Conservation (phyloP, 345 rosid species). For the Acer saccharum region DNA sequence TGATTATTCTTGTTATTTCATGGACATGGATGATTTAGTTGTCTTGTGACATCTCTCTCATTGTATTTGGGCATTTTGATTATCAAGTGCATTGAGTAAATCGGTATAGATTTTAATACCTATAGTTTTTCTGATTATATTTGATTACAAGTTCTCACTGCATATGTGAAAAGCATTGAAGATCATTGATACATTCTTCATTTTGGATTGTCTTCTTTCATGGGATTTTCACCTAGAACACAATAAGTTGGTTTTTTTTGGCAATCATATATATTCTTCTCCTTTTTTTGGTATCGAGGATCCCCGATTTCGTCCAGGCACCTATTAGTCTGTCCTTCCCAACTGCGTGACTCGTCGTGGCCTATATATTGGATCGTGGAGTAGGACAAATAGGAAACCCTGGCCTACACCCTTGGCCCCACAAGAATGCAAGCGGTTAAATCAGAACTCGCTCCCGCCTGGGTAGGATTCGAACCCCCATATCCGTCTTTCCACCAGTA, state of each 20-base stretch:
- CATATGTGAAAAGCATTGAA: slow-evolving; percentile 83
- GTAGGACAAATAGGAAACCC: no score
- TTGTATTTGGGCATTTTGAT: not conserved
- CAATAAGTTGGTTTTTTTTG: not conserved
- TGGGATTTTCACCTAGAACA: slow-evolving; percentile 71
- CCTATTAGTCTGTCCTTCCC: no score
- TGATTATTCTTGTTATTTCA: not conserved
- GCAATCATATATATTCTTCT: not conserved
- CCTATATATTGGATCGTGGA: no score
- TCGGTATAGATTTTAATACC: not conserved
- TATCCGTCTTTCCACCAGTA: no score
- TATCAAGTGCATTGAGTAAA: not conserved
- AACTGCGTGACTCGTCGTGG: no score
- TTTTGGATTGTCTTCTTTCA: slow-evolving; percentile 77
- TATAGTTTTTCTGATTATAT: not conserved
- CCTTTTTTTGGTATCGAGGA: no score
- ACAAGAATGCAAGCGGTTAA: no score
- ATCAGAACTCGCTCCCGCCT: no score
- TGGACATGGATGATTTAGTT: not conserved
- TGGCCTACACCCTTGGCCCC: no score
- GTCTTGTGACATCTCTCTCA: not conserved
- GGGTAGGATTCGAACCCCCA: no score
- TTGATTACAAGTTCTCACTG: slow-evolving; percentile 62
- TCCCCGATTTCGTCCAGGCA: no score
- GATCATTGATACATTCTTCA: slow-evolving; percentile 97